Conservation (phyloP, 2,329 filamentous ascomycete species). For the Monosporascus cannonballus region DNA sequence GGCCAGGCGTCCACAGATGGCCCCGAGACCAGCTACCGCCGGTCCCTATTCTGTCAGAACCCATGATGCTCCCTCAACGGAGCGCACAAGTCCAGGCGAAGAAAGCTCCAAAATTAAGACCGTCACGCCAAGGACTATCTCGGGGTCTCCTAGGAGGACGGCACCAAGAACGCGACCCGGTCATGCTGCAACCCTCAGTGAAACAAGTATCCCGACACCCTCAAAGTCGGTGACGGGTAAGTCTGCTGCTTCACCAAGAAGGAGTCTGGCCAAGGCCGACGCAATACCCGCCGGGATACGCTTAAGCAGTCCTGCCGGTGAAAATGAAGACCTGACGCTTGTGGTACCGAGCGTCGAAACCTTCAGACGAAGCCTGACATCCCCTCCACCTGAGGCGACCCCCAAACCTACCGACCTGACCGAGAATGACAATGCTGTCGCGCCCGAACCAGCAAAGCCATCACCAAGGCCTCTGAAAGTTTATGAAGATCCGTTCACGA, state of each 20-base stretch:
- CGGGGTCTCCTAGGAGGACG: conserved; percentile 47
- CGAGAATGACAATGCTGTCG: conserved; percentile 6
- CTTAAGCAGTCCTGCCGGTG: conserved; percentile 37
- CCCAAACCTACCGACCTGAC: conserved; percentile 29
- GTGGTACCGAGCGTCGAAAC: conserved; percentile 42
- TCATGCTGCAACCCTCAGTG: conserved; percentile 44
- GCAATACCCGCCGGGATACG: conserved; percentile 12
- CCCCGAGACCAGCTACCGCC: conserved; percentile 55
- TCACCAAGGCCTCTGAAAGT: conserved; percentile 43
- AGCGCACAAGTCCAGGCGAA: conserved; percentile 41
- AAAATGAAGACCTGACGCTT: conserved; percentile 49
- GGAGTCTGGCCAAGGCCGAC: conserved; percentile 35
- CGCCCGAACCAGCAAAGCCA: conserved; percentile 9
- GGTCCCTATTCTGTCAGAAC: conserved; percentile 58
- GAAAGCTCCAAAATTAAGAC: conserved; percentile 40
- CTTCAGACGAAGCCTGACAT: conserved; percentile 22
- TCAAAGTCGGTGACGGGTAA: conserved; percentile 27
- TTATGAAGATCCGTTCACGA: conserved; percentile 57
- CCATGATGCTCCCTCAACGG: conserved; percentile 36
- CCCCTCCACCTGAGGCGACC: conserved; percentile 15
- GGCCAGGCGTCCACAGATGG: conserved; percentile 51
- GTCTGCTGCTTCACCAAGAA: conserved; percentile 32
- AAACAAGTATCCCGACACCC: conserved; percentile 44
- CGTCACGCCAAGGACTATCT: conserved; percentile 44
- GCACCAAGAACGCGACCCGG: conserved; percentile 39